A percentile compares a stretch with the other conserved stretches of the same genome.
phyloP scores from a whole-genome alignment of 2,329 filamentous ascomycete genomes.

The Neofusicoccum kwambonambiense region DNA sequence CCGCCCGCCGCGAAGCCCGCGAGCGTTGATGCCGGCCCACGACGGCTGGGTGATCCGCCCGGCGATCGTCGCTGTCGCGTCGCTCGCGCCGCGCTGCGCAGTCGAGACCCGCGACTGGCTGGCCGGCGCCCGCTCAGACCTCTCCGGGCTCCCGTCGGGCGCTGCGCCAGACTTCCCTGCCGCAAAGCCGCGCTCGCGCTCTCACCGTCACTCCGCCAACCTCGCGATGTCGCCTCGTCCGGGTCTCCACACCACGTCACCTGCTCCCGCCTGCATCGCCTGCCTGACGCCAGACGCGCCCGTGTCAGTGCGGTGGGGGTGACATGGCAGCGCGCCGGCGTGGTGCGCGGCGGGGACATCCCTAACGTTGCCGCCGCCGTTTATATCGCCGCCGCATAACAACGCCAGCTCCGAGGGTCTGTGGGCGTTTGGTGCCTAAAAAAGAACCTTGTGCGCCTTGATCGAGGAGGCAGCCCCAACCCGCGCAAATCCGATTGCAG shows the following conservation, averaged over 20 bases:
- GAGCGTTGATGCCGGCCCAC: background rate
- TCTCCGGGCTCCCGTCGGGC: background rate
- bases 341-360: background rate
- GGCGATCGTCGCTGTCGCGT: conserved; percentile 4
- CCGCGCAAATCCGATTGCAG: background rate
- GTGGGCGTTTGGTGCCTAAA: conserved; percentile 5
- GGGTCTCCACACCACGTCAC: conserved; percentile 9
- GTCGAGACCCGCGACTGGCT: conserved; percentile 8
- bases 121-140: background rate
- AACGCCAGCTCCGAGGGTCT: background rate
- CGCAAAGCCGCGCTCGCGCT: background rate
- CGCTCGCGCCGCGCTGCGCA: background rate
- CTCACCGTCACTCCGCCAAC: conserved; percentile 14
- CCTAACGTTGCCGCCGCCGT: background rate
- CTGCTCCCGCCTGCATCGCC: background rate
- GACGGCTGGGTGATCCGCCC: conserved; percentile 6
- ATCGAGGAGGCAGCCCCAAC: background rate
- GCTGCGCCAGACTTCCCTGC: background rate
- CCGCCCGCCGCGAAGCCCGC: background rate
- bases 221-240: background rate
- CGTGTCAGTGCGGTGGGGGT: background rate
- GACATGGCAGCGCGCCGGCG: background rate
- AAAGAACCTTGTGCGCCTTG: conserved; percentile 1
- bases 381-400: conserved; percentile 3
- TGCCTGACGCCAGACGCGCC: no score